Evolutionary conservation across 495 filamentous ascomycete genomes (phyloP), one percentile per base, ranked within the genome.

Genomic region (Penicillium pancosmium): DNA sequence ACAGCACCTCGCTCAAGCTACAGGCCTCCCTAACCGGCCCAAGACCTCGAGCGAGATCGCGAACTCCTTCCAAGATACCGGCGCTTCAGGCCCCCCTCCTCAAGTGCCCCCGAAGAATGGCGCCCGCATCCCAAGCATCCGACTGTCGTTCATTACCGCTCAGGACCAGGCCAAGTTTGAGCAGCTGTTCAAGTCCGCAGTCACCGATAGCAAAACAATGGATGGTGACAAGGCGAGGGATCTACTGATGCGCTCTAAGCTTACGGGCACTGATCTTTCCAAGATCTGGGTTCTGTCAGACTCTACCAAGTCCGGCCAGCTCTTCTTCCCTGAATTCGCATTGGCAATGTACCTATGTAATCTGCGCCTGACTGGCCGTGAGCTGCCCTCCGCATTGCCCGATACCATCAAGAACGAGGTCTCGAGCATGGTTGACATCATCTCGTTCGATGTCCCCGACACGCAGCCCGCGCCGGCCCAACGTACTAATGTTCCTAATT

Each of bases 331-430:
- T 27, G 95, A 99, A 74, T 98, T 99, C 59, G 95, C 94, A 11
- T 78, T 99, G 50, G 92, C 95, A 43, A 97, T 99, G 95, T 99
- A 99, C 68, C 87, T 99, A 18, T 99, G 95, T 78, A 98, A 97
- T 62, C 68, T 98, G 62, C 92, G 89, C 73, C 80, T 97, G 15
- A 90, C 90, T 15, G 93, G 93, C 31, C 96, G 96, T 72, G 78
- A 85, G 0, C 67, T 99, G 10, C 95, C 95, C 2, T 63, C 78
- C 1, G 68, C 69, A 12, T 78, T 99, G 3, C 93, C 95, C 0
- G 93, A 97, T 41, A 88, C 83, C 41, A 86, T 98, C 49, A 88
- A 84, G 73, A 99, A 98, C 69, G 95, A 99, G 74, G 95, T 99
- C 31, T 97, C 93, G 10, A 95, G 95, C 68, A 98, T 99, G 94